A percentile compares a stretch with the other conserved stretches of the same genome.
phyloP scores from a whole-genome alignment of 139 green algal species.

The Micractinium conductrix region DNA sequence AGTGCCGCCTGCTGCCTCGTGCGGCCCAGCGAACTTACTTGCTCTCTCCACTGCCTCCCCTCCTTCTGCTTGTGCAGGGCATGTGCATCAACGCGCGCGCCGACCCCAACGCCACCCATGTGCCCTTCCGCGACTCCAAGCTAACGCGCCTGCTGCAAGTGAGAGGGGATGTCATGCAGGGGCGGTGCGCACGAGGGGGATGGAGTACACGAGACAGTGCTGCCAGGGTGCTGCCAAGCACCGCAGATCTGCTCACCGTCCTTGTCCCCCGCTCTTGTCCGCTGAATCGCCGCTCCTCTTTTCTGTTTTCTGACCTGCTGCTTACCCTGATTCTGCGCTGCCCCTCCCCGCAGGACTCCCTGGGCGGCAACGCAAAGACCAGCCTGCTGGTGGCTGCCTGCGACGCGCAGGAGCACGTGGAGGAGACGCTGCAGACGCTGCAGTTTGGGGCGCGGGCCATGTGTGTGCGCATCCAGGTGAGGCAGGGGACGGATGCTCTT shows the following conservation, averaged over 20 bases:
- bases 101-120: slow-evolving; percentile 56
- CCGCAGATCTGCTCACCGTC: no score
- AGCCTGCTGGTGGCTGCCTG: slow-evolving; percentile 66
- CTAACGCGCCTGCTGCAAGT: slow-evolving; percentile 81
- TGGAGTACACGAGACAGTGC: no score
- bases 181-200: no score
- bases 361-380: slow-evolving; percentile 71
- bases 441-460: slow-evolving; percentile 83
- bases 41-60: not conserved
- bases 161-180: not conserved
- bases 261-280: not conserved
- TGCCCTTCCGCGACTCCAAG: slow-evolving; percentile 88
- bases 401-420: slow-evolving; percentile 69
- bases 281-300: no score
- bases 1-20: not conserved
- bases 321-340: not conserved
- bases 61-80: not conserved
- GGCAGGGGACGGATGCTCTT: not conserved
- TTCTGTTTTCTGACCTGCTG: no score
- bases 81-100: slow-evolving; percentile 74
- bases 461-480: slow-evolving; percentile 73
- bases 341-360: slow-evolving; percentile 40
- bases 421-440: slow-evolving; percentile 82
- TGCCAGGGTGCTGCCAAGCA: no score
- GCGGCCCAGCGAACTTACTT: not conserved